Base-by-base conservation (phyloP, 1,139 yeast genomes). In the Eremothecium sinecaudum region DNA sequence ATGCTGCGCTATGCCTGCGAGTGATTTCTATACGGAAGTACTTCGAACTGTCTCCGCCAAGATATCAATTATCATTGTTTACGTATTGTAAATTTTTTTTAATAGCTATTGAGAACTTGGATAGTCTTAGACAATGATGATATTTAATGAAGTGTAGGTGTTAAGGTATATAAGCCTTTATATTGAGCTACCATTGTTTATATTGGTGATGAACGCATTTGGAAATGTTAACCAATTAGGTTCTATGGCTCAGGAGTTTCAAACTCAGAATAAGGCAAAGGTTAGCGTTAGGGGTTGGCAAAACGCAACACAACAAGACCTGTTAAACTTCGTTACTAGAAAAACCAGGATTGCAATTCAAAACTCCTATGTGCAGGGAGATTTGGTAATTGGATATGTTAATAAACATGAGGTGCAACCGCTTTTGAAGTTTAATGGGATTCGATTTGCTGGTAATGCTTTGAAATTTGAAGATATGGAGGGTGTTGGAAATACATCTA, bases 391-490 rank as follows among this genome's bases (percentile, higher is more conserved):
- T 28, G 94, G 82, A 0, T 67, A 64, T 27, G 90, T 81, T 13
- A 64, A 63, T 32, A 62, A 62, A 25, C 58, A 61, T 24, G 86
- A 82, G 12, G 86, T 83, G 1, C 65, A 70, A 21, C 69, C 67
- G 5, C 60, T 84, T 38, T 56, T 64, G 35, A 71, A 69, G 37
- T 79, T 80, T 73, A 67, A 71, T 21, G 96, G 95, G 5, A 77
- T 80, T 32, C 67, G 77, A 42, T 86, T 83, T 64, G 94, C 94
- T 0, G 92, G 93, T 6, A 71, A 73, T 35, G 55, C 75, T 2
- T 64, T 86, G 47, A 69, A 66, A 46, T 70, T 86, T 44, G 61
- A 67, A 32, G 62, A 69, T 19, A 46, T 64, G 5, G 52, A 49
- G 12, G 37, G 40, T 6, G 28, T 38, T 7, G 43, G 47, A 1